Evolutionary conservation across 345 rosid species (phyloP).

Genomic region (Durio zibethinus): DNA sequence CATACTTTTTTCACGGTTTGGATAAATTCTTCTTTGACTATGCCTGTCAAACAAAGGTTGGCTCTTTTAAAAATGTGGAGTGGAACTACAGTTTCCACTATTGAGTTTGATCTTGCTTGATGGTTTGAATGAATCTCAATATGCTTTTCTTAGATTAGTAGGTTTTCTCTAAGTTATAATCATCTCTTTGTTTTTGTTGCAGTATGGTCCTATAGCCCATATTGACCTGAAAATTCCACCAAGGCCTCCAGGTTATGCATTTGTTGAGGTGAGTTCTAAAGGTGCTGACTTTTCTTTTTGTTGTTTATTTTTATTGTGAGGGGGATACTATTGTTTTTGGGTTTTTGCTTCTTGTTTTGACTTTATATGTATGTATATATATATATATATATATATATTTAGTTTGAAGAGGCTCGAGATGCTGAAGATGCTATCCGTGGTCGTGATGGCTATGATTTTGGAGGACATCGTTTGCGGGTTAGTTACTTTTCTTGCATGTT

Average conservation of each 20-base stretch:
- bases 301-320: not conserved
- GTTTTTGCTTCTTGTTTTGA: not conserved
- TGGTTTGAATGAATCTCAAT: not conserved
- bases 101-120: not conserved
- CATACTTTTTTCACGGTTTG: not conserved
- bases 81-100: not conserved
- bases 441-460: constrained; percentile 96
- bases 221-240: constrained; percentile 97
- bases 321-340: not conserved
- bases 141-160: not conserved
- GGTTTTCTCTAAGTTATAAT: not conserved
- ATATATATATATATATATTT: no score
- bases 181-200: constrained; percentile 20
- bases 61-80: not conserved
- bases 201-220: constrained; percentile 90
- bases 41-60: not conserved
- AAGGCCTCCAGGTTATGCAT: constrained; percentile 99
- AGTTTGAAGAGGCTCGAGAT: constrained; percentile 97
- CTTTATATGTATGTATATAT: no score
- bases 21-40: not conserved
- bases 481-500: constrained; percentile 17
- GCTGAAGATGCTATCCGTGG: constrained; percentile 97
- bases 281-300: not conserved
- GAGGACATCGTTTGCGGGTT: constrained; percentile 82
- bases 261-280: constrained; percentile 67